A percentile compares a stretch with the other conserved stretches of the same genome.
phyloP scores from a whole-genome alignment of 2,329 filamentous ascomycete genomes.

The Fusarium armeniacum region DNA sequence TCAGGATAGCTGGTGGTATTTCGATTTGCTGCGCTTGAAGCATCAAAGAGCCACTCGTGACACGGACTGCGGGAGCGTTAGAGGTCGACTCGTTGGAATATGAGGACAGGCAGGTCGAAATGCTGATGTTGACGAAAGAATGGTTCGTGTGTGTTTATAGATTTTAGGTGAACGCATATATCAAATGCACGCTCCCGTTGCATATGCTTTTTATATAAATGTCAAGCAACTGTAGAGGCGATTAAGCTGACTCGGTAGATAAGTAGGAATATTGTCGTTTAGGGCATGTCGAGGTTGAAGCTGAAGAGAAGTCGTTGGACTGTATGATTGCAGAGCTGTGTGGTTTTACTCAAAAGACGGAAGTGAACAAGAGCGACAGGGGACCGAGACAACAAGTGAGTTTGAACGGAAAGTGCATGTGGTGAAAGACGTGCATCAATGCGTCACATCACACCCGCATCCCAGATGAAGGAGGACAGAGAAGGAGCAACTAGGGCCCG shows the following conservation, averaged over 20 bases:
- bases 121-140: conserved; percentile 12
- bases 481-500: conserved; percentile 29
- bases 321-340: conserved; percentile 23
- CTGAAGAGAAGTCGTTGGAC: conserved; percentile 9
- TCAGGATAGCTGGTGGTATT: not conserved
- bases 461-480: conserved; percentile 35
- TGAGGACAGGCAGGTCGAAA: conserved; percentile 18
- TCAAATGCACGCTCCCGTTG: conserved; percentile 5
- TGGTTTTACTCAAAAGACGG: conserved; percentile 30
- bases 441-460: conserved; percentile 41
- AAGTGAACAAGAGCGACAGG: conserved; percentile 41
- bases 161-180: not conserved
- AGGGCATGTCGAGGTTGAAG: conserved; percentile 3
- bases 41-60: conserved; percentile 5
- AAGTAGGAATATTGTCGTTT: conserved; percentile 6
- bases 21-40: conserved; percentile 13
- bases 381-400: conserved; percentile 30
- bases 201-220: conserved; percentile 14
- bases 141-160: conserved; percentile 16
- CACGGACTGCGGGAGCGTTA: not conserved
- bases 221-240: conserved; percentile 12
- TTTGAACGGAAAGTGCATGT: conserved; percentile 39
- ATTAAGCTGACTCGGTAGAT: not conserved
- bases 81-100: conserved; percentile 10
- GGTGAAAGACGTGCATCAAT: conserved; percentile 41